A percentile compares a stretch with the other conserved stretches of the same genome.
Conservation (phyloP, 2,329 filamentous ascomycete genomes). For the Thelonectria olida region DNA sequence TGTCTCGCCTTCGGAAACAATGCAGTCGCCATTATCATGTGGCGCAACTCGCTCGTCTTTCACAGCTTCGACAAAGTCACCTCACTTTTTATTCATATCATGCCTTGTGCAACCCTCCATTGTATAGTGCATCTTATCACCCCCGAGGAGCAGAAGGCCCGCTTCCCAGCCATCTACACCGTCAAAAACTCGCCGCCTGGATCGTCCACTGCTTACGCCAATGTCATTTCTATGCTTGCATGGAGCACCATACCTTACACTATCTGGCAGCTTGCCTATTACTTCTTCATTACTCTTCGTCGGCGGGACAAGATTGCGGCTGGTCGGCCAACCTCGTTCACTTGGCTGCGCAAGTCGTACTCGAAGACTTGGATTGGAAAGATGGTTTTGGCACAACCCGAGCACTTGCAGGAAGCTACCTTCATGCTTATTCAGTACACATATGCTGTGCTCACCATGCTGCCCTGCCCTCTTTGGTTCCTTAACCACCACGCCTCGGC, state of each 20-base stretch:
- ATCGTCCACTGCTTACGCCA: conserved; percentile 82
- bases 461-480: conserved; percentile 96
- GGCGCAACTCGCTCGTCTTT: conserved; percentile 98
- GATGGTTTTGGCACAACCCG: conserved; percentile 81
- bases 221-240: conserved; percentile 83
- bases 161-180: conserved; percentile 86
- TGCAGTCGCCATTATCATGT: conserved; percentile 97
- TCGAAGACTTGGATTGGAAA: conserved; percentile 89
- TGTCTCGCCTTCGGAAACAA: conserved; percentile 97
- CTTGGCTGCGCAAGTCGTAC: conserved; percentile 94
- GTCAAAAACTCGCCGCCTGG: conserved; percentile 76
- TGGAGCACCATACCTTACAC: conserved; percentile 96
- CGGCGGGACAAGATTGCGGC: conserved; percentile 96
- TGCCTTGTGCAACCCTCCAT: conserved; percentile 94
- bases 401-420: conserved; percentile 80
- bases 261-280: conserved; percentile 91
- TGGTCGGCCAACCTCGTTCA: conserved; percentile 94
- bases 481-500: conserved; percentile 84
- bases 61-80: conserved; percentile 99
- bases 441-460: conserved; percentile 92
- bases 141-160: conserved; percentile 68
- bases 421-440: conserved; percentile 97
- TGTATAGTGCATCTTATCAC: conserved; percentile 87
- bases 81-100: conserved; percentile 98
- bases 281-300: conserved; percentile 93